Conservation (phyloP, 495 filamentous ascomycete species). For the Podospora anserina region DNA sequence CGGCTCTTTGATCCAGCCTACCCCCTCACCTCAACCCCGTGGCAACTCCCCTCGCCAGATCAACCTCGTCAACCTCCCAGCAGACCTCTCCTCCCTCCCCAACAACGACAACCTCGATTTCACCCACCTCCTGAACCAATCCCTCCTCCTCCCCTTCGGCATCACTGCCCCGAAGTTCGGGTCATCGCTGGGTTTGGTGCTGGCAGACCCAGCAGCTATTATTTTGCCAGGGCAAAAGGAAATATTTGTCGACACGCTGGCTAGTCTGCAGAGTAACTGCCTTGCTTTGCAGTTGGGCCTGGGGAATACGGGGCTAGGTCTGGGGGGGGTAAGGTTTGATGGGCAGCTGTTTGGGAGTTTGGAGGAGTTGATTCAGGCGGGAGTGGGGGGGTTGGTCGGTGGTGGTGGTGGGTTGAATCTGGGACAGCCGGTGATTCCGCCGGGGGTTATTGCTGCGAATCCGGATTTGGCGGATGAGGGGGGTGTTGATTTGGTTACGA, state of each 20-base stretch:
- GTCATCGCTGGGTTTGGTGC: conserved; percentile 23
- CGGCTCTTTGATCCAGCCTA: neutral
- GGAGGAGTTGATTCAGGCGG: neutral
- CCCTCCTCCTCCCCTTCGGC: conserved; percentile 32
- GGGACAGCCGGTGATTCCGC: no score
- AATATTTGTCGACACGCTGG: conserved; percentile 33
- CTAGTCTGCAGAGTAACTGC: neutral
- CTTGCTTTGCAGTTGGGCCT: neutral
- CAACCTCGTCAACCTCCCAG: conserved; percentile 4
- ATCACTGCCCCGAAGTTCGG: conserved; percentile 21
- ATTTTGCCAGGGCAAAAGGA: conserved; percentile 28
- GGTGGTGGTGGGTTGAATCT: no score
- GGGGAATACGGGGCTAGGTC: neutral
- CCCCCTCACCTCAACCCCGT: neutral
- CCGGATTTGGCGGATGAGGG: neutral
- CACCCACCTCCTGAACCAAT: conserved; percentile 28
- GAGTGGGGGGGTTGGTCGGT: neutral
- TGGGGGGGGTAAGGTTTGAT: neutral
- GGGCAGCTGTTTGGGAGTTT: neutral
- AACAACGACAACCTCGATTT: neutral
- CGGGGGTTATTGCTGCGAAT: neutral
- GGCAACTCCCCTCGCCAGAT: neutral
- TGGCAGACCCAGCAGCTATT: conserved; percentile 38
- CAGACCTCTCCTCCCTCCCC: neutral
- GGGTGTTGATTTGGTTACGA: neutral